Conservation (phyloP, 805 yeast genomes). For the Saccharomycopsis oosterbeekiorum region DNA sequence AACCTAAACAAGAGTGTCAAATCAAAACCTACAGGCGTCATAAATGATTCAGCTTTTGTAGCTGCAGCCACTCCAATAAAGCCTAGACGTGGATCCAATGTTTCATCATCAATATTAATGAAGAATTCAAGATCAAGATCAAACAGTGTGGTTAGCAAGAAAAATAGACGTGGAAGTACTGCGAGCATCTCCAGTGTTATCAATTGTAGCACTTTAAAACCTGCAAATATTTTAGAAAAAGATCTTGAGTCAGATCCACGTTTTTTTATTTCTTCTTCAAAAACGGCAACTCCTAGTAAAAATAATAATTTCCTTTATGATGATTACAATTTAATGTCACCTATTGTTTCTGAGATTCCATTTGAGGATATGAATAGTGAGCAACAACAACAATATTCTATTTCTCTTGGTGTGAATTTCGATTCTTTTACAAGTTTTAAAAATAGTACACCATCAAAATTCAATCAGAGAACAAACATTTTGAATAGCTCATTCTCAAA, state of each 20-base stretch:
- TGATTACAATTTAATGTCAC: background rate
- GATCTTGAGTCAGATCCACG: background rate
- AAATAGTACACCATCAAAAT: background rate
- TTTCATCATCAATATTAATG: background rate
- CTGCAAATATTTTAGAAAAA: background rate
- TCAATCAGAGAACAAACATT: background rate
- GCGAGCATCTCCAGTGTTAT: background rate
- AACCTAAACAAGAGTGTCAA: background rate
- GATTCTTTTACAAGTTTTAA: background rate
- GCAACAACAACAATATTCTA: background rate
- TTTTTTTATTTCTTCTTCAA: background rate
- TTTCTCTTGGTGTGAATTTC: background rate
- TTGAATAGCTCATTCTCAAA: background rate
- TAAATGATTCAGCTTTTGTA: background rate
- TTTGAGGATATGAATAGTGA: background rate
- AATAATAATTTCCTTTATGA: background rate
- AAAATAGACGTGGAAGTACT: background rate
- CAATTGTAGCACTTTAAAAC: background rate
- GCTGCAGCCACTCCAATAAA: background rate
- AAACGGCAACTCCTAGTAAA: background rate
- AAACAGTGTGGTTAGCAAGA: background rate
- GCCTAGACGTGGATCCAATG: background rate
- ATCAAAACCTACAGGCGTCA: background rate
- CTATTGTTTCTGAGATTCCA: background rate
- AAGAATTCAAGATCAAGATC: background rate